Base-by-base conservation (phyloP, 2,329 filamentous ascomycete species). In the Podosphaera fusca region DNA sequence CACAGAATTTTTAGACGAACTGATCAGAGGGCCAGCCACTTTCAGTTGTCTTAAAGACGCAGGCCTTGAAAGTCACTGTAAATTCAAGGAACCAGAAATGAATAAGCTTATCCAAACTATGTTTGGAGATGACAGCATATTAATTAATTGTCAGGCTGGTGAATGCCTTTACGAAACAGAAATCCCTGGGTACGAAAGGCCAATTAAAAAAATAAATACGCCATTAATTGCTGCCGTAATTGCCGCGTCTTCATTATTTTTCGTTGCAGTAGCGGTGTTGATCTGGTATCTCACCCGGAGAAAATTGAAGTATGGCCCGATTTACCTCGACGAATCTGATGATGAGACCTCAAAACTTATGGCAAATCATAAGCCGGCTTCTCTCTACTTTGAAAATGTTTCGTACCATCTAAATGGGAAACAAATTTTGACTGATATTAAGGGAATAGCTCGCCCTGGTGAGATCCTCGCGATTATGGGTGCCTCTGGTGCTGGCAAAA, bases 381-480 rank as follows among this genome's bases (percentile, higher is more conserved):
- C 88, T 0, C 71, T 98, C 36, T 85, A 86, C 62, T 98, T 95
- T 64, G 81, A 94, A 58, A 84, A 94, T 59, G 84, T 98, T 2
- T 80, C 82, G 0, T 98, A 98, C 67, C 75, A 77, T 30, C 75
- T 98, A 42, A 94, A 94, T 61, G 87, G 87, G 45, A 95, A 87
- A 70, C 77, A 85, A 56, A 95, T 98, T 52, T 74, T 98, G 2
- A 76, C 77, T 14, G 80, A 78, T 12, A 84, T 98, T 38, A 82
- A 84, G 61, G 92, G 92, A 52, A 81, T 87, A 47, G 89, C 90
- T n/a, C 84, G 85, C 63, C 88, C 90, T 2, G 94, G 94, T n/a
- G 88, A 98, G 68, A 80, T 96, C 6, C 87, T 90, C 62, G 92
- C 92, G 7, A 94, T 98, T 64, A 98, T 98, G 90, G 92, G 92